Conservation (phyloP, 2,329 filamentous ascomycete species). For the Neobulgaria alba region DNA sequence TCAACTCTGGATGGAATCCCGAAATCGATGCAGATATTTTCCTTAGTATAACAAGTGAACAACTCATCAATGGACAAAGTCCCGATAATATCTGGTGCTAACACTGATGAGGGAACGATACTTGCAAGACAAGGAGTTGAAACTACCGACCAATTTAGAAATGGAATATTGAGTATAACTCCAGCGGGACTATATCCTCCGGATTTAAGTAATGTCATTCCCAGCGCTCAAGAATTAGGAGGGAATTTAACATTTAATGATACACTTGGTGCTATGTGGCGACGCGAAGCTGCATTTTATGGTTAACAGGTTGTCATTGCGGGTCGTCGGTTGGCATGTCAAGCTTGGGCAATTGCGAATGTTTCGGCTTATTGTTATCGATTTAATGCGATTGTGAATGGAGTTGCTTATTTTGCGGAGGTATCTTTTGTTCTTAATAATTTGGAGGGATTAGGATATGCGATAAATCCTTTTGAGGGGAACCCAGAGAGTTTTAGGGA, state of each 20-base stretch:
- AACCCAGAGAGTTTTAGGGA: constrained; percentile 10
- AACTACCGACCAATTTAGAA: too few species aligned
- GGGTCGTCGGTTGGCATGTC: constrained; percentile 42
- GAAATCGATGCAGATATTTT: too few species aligned
- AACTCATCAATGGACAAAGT: too few species aligned
- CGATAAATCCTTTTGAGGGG: constrained; percentile 13
- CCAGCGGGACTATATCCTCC: too few species aligned
- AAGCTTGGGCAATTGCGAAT: constrained; percentile 41
- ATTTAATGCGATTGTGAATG: constrained; percentile 47
- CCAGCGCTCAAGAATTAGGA: neutral
- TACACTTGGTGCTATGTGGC: constrained; percentile 38
- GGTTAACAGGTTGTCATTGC: constrained; percentile 50
- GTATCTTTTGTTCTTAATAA: constrained; percentile 32
- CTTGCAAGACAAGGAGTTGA: too few species aligned
- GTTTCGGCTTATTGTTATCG: constrained; percentile 50
- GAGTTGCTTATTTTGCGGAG: constrained; percentile 44
- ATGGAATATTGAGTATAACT: too few species aligned
- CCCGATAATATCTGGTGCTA: constrained; percentile 5
- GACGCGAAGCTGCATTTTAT: constrained; percentile 43
- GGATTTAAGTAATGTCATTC: constrained; percentile 4
- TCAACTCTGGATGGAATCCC: too few species aligned
- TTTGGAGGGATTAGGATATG: constrained; percentile 22
- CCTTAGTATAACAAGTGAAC: too few species aligned
- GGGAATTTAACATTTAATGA: constrained; percentile 24
- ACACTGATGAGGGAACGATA: constrained; percentile 5